Evolutionary conservation across 2,329 filamentous ascomycete genomes (phyloP), one percentile per base, ranked within the genome.

Genomic region (Hymenoscyphus fructigenus): DNA sequence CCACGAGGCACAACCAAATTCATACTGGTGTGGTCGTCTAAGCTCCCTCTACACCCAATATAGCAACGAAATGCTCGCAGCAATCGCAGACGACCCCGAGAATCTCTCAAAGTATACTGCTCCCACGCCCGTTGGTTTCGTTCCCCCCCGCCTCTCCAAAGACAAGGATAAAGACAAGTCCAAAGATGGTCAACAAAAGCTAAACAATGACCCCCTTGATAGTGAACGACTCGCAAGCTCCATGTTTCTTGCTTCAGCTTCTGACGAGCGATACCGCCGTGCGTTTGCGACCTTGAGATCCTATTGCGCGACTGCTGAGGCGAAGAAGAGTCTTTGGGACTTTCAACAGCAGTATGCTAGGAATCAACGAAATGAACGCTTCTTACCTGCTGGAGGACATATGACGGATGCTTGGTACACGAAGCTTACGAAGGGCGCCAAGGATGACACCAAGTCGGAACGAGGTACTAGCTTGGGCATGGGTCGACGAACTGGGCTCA

Each of bases 21-120:
- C 79, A 2, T 89, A 88, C 74, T 90, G 88, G 88, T 78, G 81
- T 12, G 88, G 88, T 20, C 84, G 88, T 47, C 88, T 89, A 72
- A 77, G 81, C 60, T 77, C 84, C 1, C 75, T 88, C 0, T 79
- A 83, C 60, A 86, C 89, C 75, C 81, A 79, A n/a, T 80, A 83
- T 67, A 79, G 78, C 62, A 80, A 76, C 65, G 81, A 84, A 68
- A 70, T 73, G 28, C 73, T 82, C 26, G 64, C 73, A 4, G 66
- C 72, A 0, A 55, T 34, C 23, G 32, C 60, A 7, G 20, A 28
- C 4, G 60, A 66, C 50, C 59, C 63, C 1, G 55, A 62, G 12
- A 47, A 56, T 7, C 29, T 58, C 44, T 36, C 62, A 66, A 64
- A 60, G 41, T 64, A 59, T 47, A 57, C 57, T 15, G 61, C 61